Conservation (phyloP, 495 filamentous ascomycete species). For the Elasticomyces elasticus region DNA sequence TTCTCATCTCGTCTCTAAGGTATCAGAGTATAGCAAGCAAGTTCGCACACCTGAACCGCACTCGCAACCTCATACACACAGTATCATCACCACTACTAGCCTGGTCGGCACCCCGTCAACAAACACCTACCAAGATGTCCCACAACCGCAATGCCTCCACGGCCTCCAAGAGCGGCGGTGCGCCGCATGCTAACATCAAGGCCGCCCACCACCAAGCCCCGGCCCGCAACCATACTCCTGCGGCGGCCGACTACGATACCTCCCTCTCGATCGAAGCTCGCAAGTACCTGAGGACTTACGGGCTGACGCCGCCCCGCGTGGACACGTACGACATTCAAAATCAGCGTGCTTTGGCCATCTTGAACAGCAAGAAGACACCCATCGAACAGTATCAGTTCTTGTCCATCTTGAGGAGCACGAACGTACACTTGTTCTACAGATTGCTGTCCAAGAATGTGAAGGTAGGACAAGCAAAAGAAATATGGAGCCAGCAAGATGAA, state of each 20-base stretch:
- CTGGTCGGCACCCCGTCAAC: conserved; percentile 5
- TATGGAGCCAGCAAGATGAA: background rate
- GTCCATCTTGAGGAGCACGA: conserved; percentile 74
- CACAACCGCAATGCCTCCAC: conserved; percentile 6
- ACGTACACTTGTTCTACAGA: conserved; percentile 90
- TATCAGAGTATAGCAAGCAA: background rate
- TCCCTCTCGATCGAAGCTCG: conserved; percentile 54
- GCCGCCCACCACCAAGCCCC: conserved; percentile 12
- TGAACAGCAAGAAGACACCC: conserved; percentile 62
- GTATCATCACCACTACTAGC: conserved; percentile 4
- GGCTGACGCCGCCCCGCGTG: conserved; percentile 58
- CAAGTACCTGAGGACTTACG: conserved; percentile 60
- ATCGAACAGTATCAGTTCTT: conserved; percentile 96
- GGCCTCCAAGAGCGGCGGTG: background rate
- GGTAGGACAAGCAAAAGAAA: conserved; percentile 33
- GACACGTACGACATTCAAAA: conserved; percentile 62
- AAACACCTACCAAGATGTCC: background rate
- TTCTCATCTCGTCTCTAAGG: background rate
- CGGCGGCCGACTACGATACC: conserved; percentile 43
- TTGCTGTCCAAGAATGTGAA: conserved; percentile 81
- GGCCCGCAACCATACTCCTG: conserved; percentile 5
- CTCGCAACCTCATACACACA: background rate
- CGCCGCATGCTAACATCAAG: conserved; percentile 28
- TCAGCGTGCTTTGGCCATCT: conserved; percentile 60
- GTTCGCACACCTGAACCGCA: background rate